Percentiles rank a stretch among this genome's conserved stretches.
phyloP scores from a whole-genome alignment of 345 rosid species.

The Moringa oleifera region DNA sequence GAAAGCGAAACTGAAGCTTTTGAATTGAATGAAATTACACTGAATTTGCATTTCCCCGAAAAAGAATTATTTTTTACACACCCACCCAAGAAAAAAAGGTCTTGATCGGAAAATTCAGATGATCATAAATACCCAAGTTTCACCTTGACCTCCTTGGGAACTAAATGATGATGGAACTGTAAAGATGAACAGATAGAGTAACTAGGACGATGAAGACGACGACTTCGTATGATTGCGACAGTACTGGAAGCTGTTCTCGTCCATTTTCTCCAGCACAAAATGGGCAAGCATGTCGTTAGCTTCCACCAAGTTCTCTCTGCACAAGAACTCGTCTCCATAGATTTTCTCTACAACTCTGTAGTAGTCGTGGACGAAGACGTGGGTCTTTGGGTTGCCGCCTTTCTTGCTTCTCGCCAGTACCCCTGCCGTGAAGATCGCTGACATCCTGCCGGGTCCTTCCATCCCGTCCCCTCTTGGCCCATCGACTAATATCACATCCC shows the following conservation, averaged over 20 bases:
- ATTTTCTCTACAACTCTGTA: constrained; percentile 72
- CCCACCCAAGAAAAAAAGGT: constrained; percentile 1
- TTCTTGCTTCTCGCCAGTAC: constrained; percentile 89
- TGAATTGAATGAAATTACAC: neutral
- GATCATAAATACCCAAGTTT: neutral
- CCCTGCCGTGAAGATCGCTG: constrained; percentile 84
- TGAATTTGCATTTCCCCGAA: neutral
- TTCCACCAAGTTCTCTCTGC: constrained; percentile 73
- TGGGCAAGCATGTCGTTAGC: constrained; percentile 64
- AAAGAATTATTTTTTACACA: constrained; percentile 19
- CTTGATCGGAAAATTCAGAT: neutral
- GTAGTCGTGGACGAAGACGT: constrained; percentile 80
- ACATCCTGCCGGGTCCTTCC: constrained; percentile 76
- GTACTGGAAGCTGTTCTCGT: constrained; percentile 47
- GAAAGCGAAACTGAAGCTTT: too few species aligned
- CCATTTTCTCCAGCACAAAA: constrained; percentile 81
- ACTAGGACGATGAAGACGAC: constrained; percentile 2
- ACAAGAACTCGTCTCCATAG: constrained; percentile 83
- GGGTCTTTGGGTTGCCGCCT: constrained; percentile 67
- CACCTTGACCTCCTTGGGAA: neutral
- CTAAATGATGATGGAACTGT: too few species aligned
- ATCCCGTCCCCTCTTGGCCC: constrained; percentile 88
- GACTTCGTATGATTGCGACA: constrained; percentile 34
- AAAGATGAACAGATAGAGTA: too few species aligned
- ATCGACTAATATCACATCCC: constrained; percentile 94